These are phyloP conservation scores for Pistacia vera DNA, from an alignment of 345 rosid genomes.

Conservation along the genomic window DNA sequence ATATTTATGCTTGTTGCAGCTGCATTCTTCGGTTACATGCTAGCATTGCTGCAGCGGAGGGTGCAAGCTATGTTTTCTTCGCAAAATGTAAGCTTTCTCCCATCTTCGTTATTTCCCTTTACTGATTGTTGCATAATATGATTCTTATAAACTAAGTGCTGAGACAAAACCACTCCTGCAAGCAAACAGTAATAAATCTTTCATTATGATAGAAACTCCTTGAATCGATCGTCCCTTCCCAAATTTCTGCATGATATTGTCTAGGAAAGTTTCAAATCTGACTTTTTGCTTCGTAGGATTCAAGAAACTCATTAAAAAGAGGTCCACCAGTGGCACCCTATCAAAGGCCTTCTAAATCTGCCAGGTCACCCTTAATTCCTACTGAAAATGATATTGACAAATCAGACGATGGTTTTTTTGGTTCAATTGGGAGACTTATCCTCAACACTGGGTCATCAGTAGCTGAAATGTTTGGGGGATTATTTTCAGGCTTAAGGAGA, in stretches of 20 bases:
- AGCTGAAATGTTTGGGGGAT: conserved; percentile 52
- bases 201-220: neutral
- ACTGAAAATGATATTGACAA: conserved; percentile 62
- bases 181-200: neutral
- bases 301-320: conserved; percentile 44
- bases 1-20: conserved; percentile 74
- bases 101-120: neutral
- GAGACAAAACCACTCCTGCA: neutral
- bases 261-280: conserved; percentile 5
- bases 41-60: conserved; percentile 79
- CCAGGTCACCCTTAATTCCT: conserved; percentile 74
- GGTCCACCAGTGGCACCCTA: conserved; percentile 53
- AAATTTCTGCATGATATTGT: neutral
- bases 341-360: conserved; percentile 63
- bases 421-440: conserved; percentile 72
- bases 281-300: conserved; percentile 35
- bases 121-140: neutral
- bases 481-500: conserved; percentile 47
- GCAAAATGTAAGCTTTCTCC: conserved; percentile 30
- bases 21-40: conserved; percentile 84
- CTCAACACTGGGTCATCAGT: conserved; percentile 70
- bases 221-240: neutral
- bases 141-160: neutral
- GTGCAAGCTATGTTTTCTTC: conserved; percentile 64
- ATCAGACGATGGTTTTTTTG: conserved; percentile 67